A percentile compares a stretch with the other conserved stretches of the same genome.
These are phyloP conservation scores for Diaporthe batatas DNA, from an alignment of 2,329 filamentous ascomycete species.

Conservation along the genomic window DNA sequence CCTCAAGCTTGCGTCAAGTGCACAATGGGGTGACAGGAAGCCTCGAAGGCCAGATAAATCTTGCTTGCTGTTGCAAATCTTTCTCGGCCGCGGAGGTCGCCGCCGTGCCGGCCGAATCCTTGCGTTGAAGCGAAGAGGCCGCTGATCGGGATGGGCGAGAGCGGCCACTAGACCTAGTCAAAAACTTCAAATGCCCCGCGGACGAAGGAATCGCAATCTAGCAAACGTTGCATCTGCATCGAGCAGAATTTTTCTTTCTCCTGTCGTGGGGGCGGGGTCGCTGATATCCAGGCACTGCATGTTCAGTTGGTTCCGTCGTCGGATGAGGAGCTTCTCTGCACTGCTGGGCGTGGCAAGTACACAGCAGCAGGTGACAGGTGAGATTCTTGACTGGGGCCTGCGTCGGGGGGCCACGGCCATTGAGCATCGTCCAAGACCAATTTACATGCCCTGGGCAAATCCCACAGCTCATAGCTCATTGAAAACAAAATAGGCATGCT, in stretches of 20 bases:
- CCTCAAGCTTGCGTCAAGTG: not conserved
- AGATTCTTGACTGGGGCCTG: not conserved
- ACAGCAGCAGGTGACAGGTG: constrained; percentile 1
- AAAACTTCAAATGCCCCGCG: not conserved
- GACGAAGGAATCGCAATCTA: not conserved
- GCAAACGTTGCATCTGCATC: constrained; percentile 19
- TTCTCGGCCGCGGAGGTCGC: constrained; percentile 24
- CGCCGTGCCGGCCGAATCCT: constrained; percentile 22
- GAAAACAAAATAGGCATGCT: not conserved
- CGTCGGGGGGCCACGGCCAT: not conserved
- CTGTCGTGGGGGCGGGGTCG: not conserved
- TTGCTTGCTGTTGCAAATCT: not conserved
- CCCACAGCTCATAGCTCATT: not conserved
- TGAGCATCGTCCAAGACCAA: not conserved
- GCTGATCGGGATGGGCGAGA: constrained; percentile 4
- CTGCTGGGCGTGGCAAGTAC: not conserved
- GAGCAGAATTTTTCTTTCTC: constrained; percentile 1
- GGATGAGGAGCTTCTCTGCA: constrained; percentile 2
- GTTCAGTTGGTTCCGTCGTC: not conserved
- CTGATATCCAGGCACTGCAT: not conserved
- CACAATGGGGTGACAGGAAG: not conserved
- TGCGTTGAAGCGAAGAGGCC: not conserved
- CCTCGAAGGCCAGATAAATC: not conserved
- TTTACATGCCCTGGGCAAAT: not conserved
- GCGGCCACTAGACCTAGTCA: not conserved